phyloP scores from a whole-genome alignment of 2,329 filamentous ascomycete genomes.

The Fusarium beomiforme region DNA sequence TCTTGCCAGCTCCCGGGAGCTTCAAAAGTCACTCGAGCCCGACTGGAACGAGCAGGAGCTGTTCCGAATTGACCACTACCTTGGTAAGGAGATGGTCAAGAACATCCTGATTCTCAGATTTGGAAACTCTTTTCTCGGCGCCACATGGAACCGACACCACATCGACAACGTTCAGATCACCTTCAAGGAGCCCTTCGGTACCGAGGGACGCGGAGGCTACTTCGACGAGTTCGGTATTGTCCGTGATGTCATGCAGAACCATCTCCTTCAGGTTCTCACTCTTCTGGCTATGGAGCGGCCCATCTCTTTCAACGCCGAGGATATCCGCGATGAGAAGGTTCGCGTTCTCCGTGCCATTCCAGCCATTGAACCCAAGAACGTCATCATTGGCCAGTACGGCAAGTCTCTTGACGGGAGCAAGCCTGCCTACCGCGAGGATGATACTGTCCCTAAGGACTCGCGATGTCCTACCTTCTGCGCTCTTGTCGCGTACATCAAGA shows the following conservation, averaged over 20 bases:
- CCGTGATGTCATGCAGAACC: conserved; percentile 99
- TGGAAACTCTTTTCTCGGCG: conserved; percentile 98
- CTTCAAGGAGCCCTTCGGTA: conserved; percentile 99
- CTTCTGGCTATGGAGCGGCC: conserved; percentile 98
- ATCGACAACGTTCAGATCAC: conserved; percentile 99
- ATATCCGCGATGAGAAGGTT: conserved; percentile 98
- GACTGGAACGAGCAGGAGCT: conserved; percentile 99
- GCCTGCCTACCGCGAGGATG: conserved; percentile 98
- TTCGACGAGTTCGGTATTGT: conserved; percentile 99
- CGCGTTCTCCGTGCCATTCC: conserved; percentile 94
- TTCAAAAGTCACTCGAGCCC: conserved; percentile 93
- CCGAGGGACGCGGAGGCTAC: conserved; percentile 96
- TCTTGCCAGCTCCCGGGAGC: conserved; percentile 89
- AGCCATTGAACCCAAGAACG: conserved; percentile 97
- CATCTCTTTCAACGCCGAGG: conserved; percentile 97
- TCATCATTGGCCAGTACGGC: conserved; percentile 99
- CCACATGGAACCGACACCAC: conserved; percentile 98
- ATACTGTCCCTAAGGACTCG: conserved; percentile 96
- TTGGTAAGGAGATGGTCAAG: conserved; percentile 99
- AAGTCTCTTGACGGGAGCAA: conserved; percentile 96
- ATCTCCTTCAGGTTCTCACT: conserved; percentile 94
- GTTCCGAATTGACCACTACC: conserved; percentile 99
- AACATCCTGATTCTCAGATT: conserved; percentile 98
- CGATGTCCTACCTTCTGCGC: conserved; percentile 98
- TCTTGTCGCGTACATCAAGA: conserved; percentile 98